Evolutionary conservation across 1,139 yeast species (phyloP), one percentile per base, ranked within the genome.

Genomic region (Yamadazyma spencermartinsiae): DNA sequence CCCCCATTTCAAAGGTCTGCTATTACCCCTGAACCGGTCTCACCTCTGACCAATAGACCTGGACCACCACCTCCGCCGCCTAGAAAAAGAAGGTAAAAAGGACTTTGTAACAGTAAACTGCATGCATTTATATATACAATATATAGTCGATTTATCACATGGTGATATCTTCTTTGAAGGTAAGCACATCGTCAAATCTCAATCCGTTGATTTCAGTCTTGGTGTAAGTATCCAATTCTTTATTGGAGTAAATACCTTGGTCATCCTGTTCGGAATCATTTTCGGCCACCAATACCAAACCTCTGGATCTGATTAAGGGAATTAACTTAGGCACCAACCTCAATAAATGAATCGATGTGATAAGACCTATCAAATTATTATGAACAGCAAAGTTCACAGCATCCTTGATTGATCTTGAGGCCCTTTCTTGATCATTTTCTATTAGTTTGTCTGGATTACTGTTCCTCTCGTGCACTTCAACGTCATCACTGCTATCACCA

Each of bases 281-380:
- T 1, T 80, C 74, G 1, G 94, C 94, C 21, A 92, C 92, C 34
- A 92, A 67, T 35, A 92, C 81, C 47, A 92, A 71, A 0, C 98
- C 98, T 45, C 85, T 72, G 1, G 87, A 80, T 42, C 95, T 73
- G 15, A 90, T 85, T 19, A 86, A 75, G 19, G 86, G 86, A 4
- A 84, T 77, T 32, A 90, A 63, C 41, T 84, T 81, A 0, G 95
- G 95, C 19, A 87, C 92, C 32, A 89, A 67, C 29, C 74, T 68
- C 41, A 92, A 65, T 43, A 90, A 58, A 43, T 83, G 82, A 20
- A 80, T 76, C 0, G 95, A 88, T 15, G 88, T 79, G 16, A 88
- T 81, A 15, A 92, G 60, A 15, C 98, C 98, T 45, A 92, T 72
- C 42, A 92, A 69, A 56, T 92, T 92, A 57, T 92, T 92, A 43